These are phyloP conservation scores for Pseudonitzschia multiseries DNA, from an alignment of 108 stramenopile genomes.

Conservation along the genomic window DNA sequence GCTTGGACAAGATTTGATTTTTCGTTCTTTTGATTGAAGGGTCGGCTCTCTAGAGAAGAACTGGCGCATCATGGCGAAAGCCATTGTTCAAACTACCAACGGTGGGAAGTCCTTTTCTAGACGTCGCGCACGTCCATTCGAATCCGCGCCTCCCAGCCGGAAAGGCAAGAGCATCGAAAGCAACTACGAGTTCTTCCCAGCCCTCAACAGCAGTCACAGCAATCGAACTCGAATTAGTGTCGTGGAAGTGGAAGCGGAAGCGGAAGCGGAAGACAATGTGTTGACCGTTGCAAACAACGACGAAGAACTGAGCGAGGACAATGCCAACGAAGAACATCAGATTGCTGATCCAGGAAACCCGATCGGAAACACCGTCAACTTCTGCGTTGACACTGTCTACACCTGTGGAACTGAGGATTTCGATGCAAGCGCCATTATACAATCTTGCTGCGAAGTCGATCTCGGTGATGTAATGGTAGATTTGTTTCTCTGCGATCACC, in stretches of 20 bases:
- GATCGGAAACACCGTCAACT: constrained; percentile 3
- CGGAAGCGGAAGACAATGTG: background rate
- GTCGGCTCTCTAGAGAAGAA: background rate
- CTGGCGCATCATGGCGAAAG: background rate
- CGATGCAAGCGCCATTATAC: background rate
- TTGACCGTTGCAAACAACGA: background rate
- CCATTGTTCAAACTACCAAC: background rate
- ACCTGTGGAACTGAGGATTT: background rate
- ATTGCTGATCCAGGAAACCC: constrained; percentile 8
- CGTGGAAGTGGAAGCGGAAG: no score
- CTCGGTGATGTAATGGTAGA: background rate
- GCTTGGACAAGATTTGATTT: no score
- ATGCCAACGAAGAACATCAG: background rate
- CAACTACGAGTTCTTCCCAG: background rate
- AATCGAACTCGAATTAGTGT: background rate
- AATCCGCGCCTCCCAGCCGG: background rate
- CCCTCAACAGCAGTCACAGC: background rate
- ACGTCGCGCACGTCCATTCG: background rate
- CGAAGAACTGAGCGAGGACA: background rate
- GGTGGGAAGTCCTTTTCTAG: background rate
- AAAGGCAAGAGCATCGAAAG: background rate
- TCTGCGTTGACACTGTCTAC: background rate
- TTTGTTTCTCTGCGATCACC: constrained; percentile 5
- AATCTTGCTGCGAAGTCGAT: background rate
- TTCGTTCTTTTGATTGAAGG: no score